Percentiles rank a stretch among this genome's conserved stretches.
Conservation (phyloP, 257 asterid genomes). For the Solanum dulcamara region DNA sequence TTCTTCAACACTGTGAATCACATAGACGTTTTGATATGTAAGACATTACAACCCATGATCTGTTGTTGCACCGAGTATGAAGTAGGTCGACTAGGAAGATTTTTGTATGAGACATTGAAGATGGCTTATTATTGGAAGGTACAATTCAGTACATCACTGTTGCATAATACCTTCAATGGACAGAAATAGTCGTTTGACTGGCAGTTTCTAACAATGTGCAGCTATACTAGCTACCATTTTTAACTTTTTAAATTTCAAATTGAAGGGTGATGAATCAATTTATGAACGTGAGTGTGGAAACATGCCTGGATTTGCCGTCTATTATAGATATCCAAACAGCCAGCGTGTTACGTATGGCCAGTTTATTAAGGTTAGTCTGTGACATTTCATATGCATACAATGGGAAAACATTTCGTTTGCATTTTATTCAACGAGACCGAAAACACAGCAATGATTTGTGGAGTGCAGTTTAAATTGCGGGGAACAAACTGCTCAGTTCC, state of each 20-base stretch:
- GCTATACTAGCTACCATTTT: neutral
- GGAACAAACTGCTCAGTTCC: neutral
- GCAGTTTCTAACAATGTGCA: neutral
- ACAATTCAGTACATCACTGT: neutral
- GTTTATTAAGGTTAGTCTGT: constrained; percentile 72
- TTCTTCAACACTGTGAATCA: constrained; percentile 98
- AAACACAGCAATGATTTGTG: no score
- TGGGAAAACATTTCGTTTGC: neutral
- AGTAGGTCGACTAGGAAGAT: constrained; percentile 94
- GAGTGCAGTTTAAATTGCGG: neutral
- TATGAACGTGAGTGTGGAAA: constrained; percentile 97
- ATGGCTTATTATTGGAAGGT: constrained; percentile 99
- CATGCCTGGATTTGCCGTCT: constrained; percentile 99
- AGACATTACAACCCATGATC: constrained; percentile 98
- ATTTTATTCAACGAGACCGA: no score
- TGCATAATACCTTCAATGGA: neutral
- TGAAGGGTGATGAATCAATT: constrained; percentile 69
- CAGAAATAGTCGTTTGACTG: neutral
- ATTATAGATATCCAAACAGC: constrained; percentile 93
- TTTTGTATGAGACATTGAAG: constrained; percentile 83
- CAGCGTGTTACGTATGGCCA: constrained; percentile 94
- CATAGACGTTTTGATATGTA: constrained; percentile 93
- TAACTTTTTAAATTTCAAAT: neutral
- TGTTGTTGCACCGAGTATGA: constrained; percentile 99
- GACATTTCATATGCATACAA: neutral